A percentile compares a stretch with the other conserved stretches of the same genome.
Conservation (phyloP, 2,329 filamentous ascomycete genomes). For the Hymenoscyphus scutula region DNA sequence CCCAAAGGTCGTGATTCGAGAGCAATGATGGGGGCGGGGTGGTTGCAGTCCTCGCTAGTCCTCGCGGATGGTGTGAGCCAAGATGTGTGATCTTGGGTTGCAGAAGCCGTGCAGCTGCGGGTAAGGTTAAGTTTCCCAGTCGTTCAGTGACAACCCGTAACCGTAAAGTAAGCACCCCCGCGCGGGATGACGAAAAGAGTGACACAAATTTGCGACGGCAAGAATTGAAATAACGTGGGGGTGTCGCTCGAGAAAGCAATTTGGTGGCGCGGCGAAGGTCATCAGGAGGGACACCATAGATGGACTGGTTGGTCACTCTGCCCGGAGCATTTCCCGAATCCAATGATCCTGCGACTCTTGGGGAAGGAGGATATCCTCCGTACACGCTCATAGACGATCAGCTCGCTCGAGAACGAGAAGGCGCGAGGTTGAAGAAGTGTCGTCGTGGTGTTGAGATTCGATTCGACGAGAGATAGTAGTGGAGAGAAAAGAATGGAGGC, state of each 20-base stretch:
- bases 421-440: background rate
- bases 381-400: no score
- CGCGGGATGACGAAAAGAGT: slow-evolving; percentile 3
- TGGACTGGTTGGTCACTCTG: background rate
- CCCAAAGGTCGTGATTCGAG: background rate
- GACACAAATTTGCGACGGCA: background rate
- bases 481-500: background rate
- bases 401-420: background rate
- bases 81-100: background rate
- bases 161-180: slow-evolving; percentile 4
- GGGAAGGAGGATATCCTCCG: background rate
- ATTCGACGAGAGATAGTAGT: background rate
- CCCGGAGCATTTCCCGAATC: slow-evolving; percentile 3
- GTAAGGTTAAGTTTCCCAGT: background rate
- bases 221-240: slow-evolving; percentile 2
- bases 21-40: background rate
- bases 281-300: background rate
- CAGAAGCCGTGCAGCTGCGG: background rate
- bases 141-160: background rate
- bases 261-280: slow-evolving; percentile 1
- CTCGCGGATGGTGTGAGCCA: background rate
- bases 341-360: background rate
- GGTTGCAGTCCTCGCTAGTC: background rate
- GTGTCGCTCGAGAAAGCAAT: slow-evolving; percentile 2
- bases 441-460: background rate